Percentiles rank a stretch among this genome's conserved stretches.
phyloP scores from a whole-genome alignment of 2,329 filamentous ascomycete species.

The Hypoxylon sp. region DNA sequence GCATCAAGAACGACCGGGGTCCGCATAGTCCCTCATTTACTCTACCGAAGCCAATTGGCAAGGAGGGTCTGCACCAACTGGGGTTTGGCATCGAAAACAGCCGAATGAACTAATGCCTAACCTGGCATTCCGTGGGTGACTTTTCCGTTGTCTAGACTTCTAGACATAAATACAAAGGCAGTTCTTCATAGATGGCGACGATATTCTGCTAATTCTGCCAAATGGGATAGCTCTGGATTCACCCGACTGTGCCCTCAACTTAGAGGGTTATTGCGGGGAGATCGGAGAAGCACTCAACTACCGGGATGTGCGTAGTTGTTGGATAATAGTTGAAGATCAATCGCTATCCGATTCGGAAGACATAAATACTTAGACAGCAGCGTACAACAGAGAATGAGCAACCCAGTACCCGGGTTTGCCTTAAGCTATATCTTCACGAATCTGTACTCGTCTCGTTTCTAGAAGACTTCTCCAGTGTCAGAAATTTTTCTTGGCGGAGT shows the following conservation, averaged over 20 bases:
- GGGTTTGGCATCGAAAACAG: constrained; percentile 39
- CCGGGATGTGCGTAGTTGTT: constrained; percentile 4
- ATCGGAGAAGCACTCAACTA: constrained; percentile 10
- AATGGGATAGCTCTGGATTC: not conserved
- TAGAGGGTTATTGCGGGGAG: constrained; percentile 14
- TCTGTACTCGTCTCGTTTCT: constrained; percentile 10
- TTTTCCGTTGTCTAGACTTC: constrained; percentile 15
- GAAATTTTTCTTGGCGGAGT: constrained; percentile 18
- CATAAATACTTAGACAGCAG: constrained; percentile 4
- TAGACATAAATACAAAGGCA: constrained; percentile 12
- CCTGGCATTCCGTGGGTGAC: constrained; percentile 20
- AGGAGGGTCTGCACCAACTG: constrained; percentile 30
- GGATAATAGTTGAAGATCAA: not conserved
- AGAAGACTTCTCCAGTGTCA: constrained; percentile 17
- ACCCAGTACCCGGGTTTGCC: constrained; percentile 4
- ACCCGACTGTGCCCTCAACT: constrained; percentile 5
- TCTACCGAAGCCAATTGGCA: constrained; percentile 45
- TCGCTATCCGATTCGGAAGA: not conserved
- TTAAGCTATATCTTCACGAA: constrained; percentile 1
- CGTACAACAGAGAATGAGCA: not conserved
- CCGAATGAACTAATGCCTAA: constrained; percentile 40
- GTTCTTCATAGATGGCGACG: constrained; percentile 2
- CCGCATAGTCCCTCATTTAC: constrained; percentile 46
- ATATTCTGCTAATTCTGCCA: not conserved
- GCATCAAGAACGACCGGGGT: constrained; percentile 46